Evolutionary conservation across 345 rosid species (phyloP).

Genomic region (Aquilaria malaccensis): DNA sequence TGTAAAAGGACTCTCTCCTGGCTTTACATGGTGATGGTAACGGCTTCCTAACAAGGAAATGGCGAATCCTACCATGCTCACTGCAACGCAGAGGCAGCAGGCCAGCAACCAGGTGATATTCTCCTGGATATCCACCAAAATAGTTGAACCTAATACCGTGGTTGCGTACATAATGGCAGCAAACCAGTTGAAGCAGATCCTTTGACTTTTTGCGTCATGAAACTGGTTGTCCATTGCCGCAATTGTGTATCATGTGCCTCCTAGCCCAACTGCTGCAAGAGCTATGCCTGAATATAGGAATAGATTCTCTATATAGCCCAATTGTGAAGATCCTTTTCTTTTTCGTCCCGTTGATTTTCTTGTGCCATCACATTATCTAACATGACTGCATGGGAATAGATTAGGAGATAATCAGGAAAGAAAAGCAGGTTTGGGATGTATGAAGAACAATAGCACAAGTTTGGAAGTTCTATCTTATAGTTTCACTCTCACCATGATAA

Average conservation of each 20-base stretch:
- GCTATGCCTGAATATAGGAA: conserved; percentile 34
- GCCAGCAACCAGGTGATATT: conserved; percentile 47
- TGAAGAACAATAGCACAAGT: no score
- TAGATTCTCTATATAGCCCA: no score
- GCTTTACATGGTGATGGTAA: conserved; percentile 25
- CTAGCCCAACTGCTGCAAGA: conserved; percentile 21
- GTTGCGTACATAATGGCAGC: conserved; percentile 23
- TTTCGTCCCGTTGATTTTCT: no score
- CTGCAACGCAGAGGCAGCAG: conserved; percentile 28
- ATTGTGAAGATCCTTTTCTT: no score
- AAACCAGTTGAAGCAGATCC: conserved; percentile 45
- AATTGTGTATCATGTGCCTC: conserved; percentile 31
- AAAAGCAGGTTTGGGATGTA: no score
- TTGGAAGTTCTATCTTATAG: no score
- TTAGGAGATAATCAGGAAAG: no score
- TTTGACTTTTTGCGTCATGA: conserved; percentile 25
- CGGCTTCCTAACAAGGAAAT: conserved; percentile 32
- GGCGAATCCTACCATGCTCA: conserved; percentile 23
- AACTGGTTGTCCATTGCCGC: conserved; percentile 41
- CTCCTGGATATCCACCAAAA: conserved; percentile 35
- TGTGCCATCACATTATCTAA: no score
- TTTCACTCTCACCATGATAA: not conserved
- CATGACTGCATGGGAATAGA: no score
- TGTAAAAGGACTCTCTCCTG: conserved; percentile 41
- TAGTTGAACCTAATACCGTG: conserved; percentile 17